Conservation (phyloP, 2,329 filamentous ascomycete genomes). For the Verticillium albo-atrum region DNA sequence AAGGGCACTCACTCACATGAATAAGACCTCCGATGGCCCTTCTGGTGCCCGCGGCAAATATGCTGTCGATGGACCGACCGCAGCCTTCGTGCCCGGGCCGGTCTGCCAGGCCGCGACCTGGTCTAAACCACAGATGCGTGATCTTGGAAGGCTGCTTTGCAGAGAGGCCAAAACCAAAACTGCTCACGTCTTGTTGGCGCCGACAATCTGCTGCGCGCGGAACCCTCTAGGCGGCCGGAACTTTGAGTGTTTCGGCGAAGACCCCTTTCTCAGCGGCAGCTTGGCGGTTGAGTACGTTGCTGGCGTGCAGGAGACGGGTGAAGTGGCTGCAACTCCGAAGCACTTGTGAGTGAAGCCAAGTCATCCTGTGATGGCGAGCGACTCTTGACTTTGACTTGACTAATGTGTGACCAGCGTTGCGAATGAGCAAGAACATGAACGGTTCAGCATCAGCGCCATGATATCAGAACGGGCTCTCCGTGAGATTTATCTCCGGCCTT, state of each 20-base stretch:
- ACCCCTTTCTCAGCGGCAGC: constrained; percentile 40
- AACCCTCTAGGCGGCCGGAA: constrained; percentile 42
- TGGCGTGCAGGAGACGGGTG: constrained; percentile 31
- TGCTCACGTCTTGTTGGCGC: constrained; percentile 66
- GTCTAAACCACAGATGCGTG: neutral
- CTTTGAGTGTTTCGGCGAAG: constrained; percentile 43
- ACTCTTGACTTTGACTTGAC: neutral
- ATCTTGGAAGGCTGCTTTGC: constrained; percentile 39
- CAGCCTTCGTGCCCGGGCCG: neutral
- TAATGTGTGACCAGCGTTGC: constrained; percentile 30
- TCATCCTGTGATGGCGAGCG: too few relatives aligned
- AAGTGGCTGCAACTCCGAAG: neutral
- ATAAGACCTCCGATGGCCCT: neutral
- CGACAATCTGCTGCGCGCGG: constrained; percentile 48
- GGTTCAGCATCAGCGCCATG: neutral
- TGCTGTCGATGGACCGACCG: neutral
- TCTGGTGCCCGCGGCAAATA: neutral
- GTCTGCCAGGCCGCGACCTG: neutral
- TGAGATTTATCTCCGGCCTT: constrained; percentile 27
- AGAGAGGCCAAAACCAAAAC: constrained; percentile 54
- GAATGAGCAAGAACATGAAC: constrained; percentile 2
- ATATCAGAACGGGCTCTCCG: neutral
- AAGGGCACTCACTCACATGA: too few relatives aligned
- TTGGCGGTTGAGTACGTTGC: constrained; percentile 37
- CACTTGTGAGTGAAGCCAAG: neutral